A percentile compares a stretch with the other conserved stretches of the same genome.
phyloP scores from a whole-genome alignment of 2,329 filamentous ascomycete species.

The Fusarium abutilonis region DNA sequence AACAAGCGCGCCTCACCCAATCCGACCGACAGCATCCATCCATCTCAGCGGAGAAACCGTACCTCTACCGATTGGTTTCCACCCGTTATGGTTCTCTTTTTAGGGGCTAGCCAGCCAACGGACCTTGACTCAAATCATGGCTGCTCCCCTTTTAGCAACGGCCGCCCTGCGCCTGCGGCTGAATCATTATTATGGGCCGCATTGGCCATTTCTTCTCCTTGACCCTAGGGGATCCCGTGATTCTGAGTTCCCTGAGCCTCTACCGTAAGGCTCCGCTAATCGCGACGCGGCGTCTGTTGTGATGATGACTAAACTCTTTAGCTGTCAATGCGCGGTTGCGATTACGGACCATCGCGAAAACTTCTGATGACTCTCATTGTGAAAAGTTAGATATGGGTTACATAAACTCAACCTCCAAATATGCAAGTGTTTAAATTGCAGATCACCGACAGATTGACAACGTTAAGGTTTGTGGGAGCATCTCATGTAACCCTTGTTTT shows the following conservation, averaged over 20 bases:
- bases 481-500: background rate
- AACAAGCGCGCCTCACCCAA: constrained; percentile 36
- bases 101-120: constrained; percentile 24
- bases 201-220: constrained; percentile 27
- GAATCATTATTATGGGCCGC: constrained; percentile 23
- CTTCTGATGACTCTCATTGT: background rate
- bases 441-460: background rate
- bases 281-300: background rate
- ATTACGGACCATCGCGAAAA: background rate
- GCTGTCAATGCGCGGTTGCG: background rate
- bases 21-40: constrained; percentile 6
- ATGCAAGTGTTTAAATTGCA: background rate
- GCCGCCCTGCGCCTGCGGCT: constrained; percentile 33
- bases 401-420: background rate
- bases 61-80: constrained; percentile 20
- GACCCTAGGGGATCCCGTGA: constrained; percentile 21
- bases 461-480: background rate
- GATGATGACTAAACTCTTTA: background rate
- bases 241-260: constrained; percentile 7
- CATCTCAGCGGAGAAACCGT: constrained; percentile 17
- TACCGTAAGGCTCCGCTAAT: constrained; percentile 1
- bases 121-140: constrained; percentile 26
- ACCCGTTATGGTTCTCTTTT: constrained; percentile 23
- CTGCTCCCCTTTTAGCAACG: constrained; percentile 30
- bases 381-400: background rate